Evolutionary conservation across 2,329 filamentous ascomycete genomes (phyloP).

Genomic region (Paraphoma sp.): DNA sequence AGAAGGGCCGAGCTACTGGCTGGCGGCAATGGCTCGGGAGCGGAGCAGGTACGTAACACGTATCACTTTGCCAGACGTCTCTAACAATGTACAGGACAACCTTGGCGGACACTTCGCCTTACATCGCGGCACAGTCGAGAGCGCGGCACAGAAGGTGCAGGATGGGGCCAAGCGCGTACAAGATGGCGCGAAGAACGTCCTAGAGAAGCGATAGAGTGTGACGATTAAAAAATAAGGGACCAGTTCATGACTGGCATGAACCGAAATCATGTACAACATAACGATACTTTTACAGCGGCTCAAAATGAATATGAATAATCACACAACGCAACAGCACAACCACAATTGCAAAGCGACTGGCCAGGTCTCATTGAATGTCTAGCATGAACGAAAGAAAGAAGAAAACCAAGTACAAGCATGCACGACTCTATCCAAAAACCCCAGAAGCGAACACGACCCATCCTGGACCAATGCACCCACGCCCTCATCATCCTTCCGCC

Average conservation of each 20-base stretch:
- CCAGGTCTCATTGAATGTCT: not conserved
- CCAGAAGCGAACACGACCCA: not conserved
- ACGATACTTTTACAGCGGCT: not conserved
- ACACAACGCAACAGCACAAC: not conserved
- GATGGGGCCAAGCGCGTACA: slow-evolving; percentile 35
- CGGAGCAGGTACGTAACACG: slow-evolving; percentile 39
- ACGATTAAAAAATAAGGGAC: not conserved
- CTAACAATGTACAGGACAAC: slow-evolving; percentile 32
- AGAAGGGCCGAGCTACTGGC: slow-evolving; percentile 38
- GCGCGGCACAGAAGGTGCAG: slow-evolving; percentile 35
- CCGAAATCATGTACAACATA: slow-evolving; percentile 5
- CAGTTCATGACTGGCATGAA: not conserved
- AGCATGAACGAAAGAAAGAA: not conserved
- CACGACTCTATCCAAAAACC: not conserved
- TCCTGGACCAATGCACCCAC: not conserved
- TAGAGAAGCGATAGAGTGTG: slow-evolving; percentile 20
- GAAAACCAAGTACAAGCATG: not conserved
- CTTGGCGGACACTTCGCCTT: slow-evolving; percentile 38
- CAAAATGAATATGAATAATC: not conserved
- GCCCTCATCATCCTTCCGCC: not conserved
- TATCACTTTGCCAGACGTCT: not conserved
- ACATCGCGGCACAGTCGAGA: slow-evolving; percentile 22
- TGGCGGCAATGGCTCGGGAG: slow-evolving; percentile 33
- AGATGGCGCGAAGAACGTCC: slow-evolving; percentile 30
- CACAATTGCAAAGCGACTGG: not conserved